Percentiles rank a stretch among this genome's conserved stretches.
Conservation (phyloP, 768 basidiomycete species). For the Ramaria sp. region DNA sequence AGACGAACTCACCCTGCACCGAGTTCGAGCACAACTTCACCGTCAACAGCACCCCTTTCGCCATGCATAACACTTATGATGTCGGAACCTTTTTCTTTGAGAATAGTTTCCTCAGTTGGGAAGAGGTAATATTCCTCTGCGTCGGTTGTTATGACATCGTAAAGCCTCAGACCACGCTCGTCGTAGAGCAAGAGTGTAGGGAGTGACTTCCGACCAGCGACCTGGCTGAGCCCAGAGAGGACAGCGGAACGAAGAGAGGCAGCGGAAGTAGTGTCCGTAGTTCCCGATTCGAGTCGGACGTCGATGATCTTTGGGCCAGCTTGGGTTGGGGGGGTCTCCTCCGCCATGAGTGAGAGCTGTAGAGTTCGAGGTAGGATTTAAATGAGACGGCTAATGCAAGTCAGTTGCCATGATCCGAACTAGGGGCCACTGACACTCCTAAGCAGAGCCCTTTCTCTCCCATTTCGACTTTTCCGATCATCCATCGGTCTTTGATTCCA, state of each 20-base stretch:
- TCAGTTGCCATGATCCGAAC: neutral
- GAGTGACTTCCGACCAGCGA: slow-evolving; percentile 46
- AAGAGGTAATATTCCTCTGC: slow-evolving; percentile 87
- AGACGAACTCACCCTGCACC: slow-evolving; percentile 86
- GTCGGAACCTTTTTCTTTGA: slow-evolving; percentile 59
- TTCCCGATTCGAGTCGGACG: slow-evolving; percentile 13
- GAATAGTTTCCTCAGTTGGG: slow-evolving; percentile 75
- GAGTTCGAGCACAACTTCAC: slow-evolving; percentile 73
- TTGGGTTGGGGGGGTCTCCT: neutral
- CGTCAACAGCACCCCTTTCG: slow-evolving; percentile 23
- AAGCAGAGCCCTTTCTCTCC: too few relatives aligned
- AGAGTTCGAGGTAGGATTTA: neutral
- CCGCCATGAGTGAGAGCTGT: neutral
- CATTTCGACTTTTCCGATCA: too few relatives aligned
- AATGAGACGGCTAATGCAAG: neutral
- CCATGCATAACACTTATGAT: slow-evolving; percentile 68
- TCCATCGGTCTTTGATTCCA: too few relatives aligned
- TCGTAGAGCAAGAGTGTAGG: slow-evolving; percentile 85
- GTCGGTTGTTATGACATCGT: slow-evolving; percentile 75
- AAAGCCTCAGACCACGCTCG: slow-evolving; percentile 73
- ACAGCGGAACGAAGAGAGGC: slow-evolving; percentile 27
- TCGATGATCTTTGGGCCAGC: slow-evolving; percentile 5
- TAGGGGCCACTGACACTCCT: too few relatives aligned
- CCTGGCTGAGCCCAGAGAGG: slow-evolving; percentile 42
- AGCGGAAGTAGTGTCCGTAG: slow-evolving; percentile 21